phyloP scores from a whole-genome alignment of 2,329 filamentous ascomycete species.

The Venturia carpophila region DNA sequence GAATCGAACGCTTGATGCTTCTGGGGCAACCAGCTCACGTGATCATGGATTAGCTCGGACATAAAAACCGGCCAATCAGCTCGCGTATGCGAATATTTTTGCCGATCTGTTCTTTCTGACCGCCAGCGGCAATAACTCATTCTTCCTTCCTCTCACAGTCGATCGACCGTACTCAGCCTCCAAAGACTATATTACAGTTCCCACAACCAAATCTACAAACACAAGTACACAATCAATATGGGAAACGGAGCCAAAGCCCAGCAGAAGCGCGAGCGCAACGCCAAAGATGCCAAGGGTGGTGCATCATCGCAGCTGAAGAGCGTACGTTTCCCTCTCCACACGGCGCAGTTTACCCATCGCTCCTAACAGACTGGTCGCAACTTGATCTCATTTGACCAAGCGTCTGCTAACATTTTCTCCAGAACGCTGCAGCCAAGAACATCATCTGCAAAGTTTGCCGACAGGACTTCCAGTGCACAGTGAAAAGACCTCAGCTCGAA shows the following conservation, averaged over 20 bases:
- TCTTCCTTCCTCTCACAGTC: background rate
- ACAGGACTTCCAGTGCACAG: constrained; percentile 71
- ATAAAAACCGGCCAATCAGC: no score
- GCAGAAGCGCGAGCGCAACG: constrained; percentile 33
- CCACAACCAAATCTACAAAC: background rate
- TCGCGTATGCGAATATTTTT: no score
- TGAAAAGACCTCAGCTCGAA: constrained; percentile 60
- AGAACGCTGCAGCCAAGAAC: constrained; percentile 67
- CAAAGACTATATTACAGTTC: background rate
- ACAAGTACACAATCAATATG: background rate
- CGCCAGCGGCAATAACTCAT: background rate
- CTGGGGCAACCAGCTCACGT: no score
- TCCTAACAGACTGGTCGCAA: background rate
- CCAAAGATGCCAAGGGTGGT: constrained; percentile 26
- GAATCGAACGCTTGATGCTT: no score
- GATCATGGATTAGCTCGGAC: no score
- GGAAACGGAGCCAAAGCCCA: constrained; percentile 24
- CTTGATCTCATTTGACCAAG: background rate
- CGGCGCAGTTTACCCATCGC: background rate
- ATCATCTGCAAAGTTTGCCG: constrained; percentile 73
- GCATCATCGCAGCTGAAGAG: constrained; percentile 32
- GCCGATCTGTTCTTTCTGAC: background rate
- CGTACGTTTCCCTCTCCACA: constrained; percentile 22
- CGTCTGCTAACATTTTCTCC: background rate
- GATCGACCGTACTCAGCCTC: background rate